Base-by-base conservation (phyloP, 73 alveolate species). In the Halteria grandinella region DNA sequence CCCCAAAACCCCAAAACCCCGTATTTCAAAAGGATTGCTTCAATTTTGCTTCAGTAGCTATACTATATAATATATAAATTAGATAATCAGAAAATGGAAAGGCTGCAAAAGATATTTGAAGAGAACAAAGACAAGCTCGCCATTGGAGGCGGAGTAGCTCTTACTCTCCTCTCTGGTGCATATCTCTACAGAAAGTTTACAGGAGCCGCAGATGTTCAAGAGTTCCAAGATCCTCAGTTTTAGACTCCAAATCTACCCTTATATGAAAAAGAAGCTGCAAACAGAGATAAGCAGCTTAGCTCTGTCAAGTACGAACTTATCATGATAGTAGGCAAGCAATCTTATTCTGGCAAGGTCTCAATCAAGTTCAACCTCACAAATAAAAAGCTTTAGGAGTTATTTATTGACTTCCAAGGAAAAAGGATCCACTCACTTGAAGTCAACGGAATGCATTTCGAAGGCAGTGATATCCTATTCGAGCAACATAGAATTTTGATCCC, bases 241-340 rank as follows among this genome's bases (percentile, higher is more conserved):
- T 5, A 5, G n/a, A 36, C 5, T 7, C 51, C 60, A 32, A 60
- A 74, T 37, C 14, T 84, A 0, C 69, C 89, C 0, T 60, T 84
- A 28, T 55, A 88, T 44, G 55, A 82, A 29, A 27, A 55, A 1
- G 89, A 88, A 29, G 95, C 95, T 0, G 32, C 12, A 33, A 29
- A 31, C 1, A 73, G 95, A 62, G 64, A 53, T 51, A 55, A 45
- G 15, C 24, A 58, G 69, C 58, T 88, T n/a, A 29, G 75, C 39
- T 60, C 75, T 37, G 93, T 88, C 7, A 47, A 60, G 31, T 88
- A 88, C 66, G 80, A 81, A 8, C 58, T 73, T 36, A 45, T 83
- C 34, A 32, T 88, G 52, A 21, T 49, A 3, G 55, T 83, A 36
- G 47, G 47, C 47, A 36, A 36, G 11, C 47, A 7, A 11, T 36